Conservation (phyloP, 306 rosid species). For the barrel medic (Medicago truncatula) region MtrunA17r5.0-ANR NC_053042.1:27679001-27679500, state of each 20-base stretch:
- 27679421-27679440: constrained; percentile 15
- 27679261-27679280: constrained; percentile 70
- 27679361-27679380: constrained; percentile 22
- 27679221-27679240: constrained; percentile 57
- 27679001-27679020: background rate
- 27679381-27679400: background rate
- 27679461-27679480: background rate
- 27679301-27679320: constrained; percentile 77
- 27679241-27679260: constrained; percentile 89
- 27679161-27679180: background rate
- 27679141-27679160: constrained; percentile 9
- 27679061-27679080: background rate
- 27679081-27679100: background rate
- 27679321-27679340: constrained; percentile 85
- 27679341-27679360: constrained; percentile 25
- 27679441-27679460: constrained; percentile 11
- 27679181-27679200: constrained; percentile 7
- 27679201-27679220: constrained; percentile 29
- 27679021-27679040: constrained; percentile 14
- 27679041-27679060: background rate
- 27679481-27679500: constrained; percentile 11
- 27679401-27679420: background rate
- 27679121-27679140: background rate
- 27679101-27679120: constrained; percentile 12
- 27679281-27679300: constrained; percentile 67